A percentile compares a stretch with the other conserved stretches of the same genome.
Evolutionary conservation across 2,329 filamentous ascomycete species (phyloP).

Genomic region (Neofusicoccum umdonicola): DNA sequence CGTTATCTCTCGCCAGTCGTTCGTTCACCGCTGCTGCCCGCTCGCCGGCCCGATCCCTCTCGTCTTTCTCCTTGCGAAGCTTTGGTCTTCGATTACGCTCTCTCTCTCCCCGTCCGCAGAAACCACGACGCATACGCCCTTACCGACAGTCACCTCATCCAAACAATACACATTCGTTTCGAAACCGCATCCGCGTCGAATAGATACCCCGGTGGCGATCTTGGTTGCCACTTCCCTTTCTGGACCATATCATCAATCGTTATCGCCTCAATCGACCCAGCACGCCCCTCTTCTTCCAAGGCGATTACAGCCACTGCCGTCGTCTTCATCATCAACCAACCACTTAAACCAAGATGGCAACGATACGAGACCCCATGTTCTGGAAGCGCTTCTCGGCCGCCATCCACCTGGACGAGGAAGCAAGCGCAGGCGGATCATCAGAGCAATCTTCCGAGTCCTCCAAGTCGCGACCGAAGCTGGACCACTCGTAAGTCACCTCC

Average conservation of each 20-base stretch:
- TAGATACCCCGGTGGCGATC: constrained; percentile 8
- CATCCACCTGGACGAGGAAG: constrained; percentile 55
- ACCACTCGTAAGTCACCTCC: constrained; percentile 38
- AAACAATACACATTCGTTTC: neutral
- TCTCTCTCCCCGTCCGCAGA: neutral
- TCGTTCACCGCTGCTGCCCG: neutral
- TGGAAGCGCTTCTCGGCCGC: constrained; percentile 61
- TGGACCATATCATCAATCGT: neutral
- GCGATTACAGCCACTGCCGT: neutral
- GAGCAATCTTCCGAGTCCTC: constrained; percentile 6
- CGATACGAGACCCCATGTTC: constrained; percentile 57
- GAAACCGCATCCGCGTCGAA: constrained; percentile 9
- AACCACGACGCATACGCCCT: neutral
- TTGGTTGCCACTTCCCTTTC: neutral
- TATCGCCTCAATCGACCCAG: neutral
- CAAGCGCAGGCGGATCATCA: constrained; percentile 2
- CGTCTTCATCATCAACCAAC: neutral
- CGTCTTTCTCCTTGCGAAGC: neutral
- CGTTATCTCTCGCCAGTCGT: neutral
- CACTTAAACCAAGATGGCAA: constrained; percentile 40
- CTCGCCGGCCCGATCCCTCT: neutral
- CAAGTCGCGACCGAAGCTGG: constrained; percentile 23
- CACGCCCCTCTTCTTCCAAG: neutral
- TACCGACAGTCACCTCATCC: neutral
- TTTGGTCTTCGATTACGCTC: neutral